A percentile compares a stretch with the other conserved stretches of the same genome.
Evolutionary conservation across 257 asterid species (phyloP).

Genomic region (Coffea eugenioides): DNA sequence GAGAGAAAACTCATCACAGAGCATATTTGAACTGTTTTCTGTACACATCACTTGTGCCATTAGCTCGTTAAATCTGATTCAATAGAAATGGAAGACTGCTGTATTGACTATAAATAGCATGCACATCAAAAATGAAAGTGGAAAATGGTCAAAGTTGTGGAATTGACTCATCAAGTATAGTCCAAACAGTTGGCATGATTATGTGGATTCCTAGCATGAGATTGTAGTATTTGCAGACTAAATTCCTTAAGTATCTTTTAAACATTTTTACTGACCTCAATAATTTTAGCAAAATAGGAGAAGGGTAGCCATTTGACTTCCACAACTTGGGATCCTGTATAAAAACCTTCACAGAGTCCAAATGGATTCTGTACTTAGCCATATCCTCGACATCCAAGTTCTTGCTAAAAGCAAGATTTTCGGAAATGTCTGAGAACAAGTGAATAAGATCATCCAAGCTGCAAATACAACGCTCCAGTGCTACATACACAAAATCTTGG

Average conservation of each 20-base stretch:
- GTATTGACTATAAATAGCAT: no score
- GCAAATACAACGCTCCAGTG: constrained; percentile 87
- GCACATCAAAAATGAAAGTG: background rate
- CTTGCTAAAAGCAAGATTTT: constrained; percentile 25
- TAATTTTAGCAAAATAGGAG: constrained; percentile 65
- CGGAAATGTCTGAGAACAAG: constrained; percentile 45
- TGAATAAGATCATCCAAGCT: constrained; percentile 78
- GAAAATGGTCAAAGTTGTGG: background rate
- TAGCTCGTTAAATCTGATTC: no score
- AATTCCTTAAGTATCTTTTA: background rate
- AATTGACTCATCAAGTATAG: background rate
- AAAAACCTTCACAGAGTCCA: constrained; percentile 42
- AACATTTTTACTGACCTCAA: constrained; percentile 58
- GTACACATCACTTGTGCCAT: no score
- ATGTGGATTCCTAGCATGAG: background rate
- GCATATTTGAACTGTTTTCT: no score
- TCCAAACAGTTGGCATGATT: background rate
- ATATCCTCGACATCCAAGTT: constrained; percentile 38
- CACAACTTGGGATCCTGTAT: constrained; percentile 46
- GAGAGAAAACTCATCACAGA: no score
- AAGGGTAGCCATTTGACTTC: constrained; percentile 68
- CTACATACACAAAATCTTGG: constrained; percentile 87
- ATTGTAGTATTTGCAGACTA: background rate
- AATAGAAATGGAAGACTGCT: no score
- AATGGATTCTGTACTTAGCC: constrained; percentile 32